phyloP scores from a whole-genome alignment of 352 stramenopile species.

The Globisporangium takayamanum region DNA sequence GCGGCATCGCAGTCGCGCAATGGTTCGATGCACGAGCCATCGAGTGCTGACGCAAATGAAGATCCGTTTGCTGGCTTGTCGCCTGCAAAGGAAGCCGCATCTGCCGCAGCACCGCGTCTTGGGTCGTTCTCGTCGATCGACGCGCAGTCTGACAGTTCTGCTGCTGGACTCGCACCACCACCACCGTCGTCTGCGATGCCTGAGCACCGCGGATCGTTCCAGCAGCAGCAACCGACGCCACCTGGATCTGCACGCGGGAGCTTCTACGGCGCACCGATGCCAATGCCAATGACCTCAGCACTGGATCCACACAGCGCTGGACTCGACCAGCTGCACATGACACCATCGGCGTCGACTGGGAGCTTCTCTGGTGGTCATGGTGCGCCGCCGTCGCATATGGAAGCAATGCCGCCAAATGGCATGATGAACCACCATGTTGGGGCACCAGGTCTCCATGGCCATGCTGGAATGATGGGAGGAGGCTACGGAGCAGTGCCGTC shows the following conservation, averaged over 20 bases:
- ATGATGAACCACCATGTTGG: constrained; percentile 15
- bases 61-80: constrained; percentile 57
- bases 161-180: no score
- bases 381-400: constrained; percentile 18
- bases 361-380: constrained; percentile 35
- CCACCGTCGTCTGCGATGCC: not conserved
- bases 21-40: constrained; percentile 16
- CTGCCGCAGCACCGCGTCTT: constrained; percentile 22
- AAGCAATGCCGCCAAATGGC: constrained; percentile 8
- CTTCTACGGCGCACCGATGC: constrained; percentile 7
- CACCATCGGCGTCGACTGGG: constrained; percentile 26
- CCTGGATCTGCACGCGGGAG: constrained; percentile 12
- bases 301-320: constrained; percentile 4
- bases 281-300: not conserved
- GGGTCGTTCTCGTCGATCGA: constrained; percentile 14
- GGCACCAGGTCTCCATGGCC: constrained; percentile 10
- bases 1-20: constrained; percentile 14
- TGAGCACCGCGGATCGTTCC: constrained; percentile 11
- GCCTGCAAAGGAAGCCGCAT: constrained; percentile 25
- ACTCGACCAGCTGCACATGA: constrained; percentile 26
- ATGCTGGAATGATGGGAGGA: constrained; percentile 16
- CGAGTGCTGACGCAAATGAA: constrained; percentile 37
- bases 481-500: constrained; percentile 2
- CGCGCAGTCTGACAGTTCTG: constrained; percentile 11
- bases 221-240: constrained; percentile 12